Base-by-base conservation (phyloP, 1,284 basidiomycete genomes). In the Leucoagaricus sp. region DNA sequence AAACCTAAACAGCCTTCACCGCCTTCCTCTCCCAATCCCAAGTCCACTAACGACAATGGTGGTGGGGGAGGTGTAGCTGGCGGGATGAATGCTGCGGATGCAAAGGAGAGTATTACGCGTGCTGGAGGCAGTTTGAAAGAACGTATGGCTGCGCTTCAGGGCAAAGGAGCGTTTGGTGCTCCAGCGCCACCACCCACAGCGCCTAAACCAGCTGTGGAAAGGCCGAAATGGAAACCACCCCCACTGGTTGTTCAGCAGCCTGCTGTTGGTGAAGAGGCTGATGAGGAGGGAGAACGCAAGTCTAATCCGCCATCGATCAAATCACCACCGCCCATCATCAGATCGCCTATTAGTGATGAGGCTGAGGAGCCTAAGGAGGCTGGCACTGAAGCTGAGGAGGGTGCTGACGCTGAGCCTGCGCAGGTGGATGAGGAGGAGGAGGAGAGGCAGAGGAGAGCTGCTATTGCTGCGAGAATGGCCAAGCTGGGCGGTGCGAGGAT, bases 131-230 rank as follows among this genome's bases (percentile, higher is more conserved):
- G 89, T 59, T 74, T 97, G 61, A 94, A 88, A 74, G 94, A 96
- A 62, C 85, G 94, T 42, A 96, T 97, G 93, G 93, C 93, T 25
- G 92, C 93, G 2, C 75, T 96, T 33, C 88, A 93, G 67, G 91
- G 89, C 4, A 82, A 77, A 48, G 87, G 88, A 19, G 90, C 79
- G 9, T 94, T 94, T 67, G 90, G 90, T 19, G 81, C 74, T 0
- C 75, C 80, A 28, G 28, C 41, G 4, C 34, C 54, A 12, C 73
- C 80, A 2, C 74, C 77, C 49, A 67, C 80, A 2, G 79, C 85
- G 8, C 81, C 88, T 1, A 83, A 85, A 49, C 88, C 90, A 13
- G 72, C 73, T 6, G 67, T 77, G 21, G 88, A 89, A 62, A 40
- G 86, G 65, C 89, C 90, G 0, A 93, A 88, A 69, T 95, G 93